Conservation (phyloP, 1,139 yeast species). For the Protomyces gravidus region DNA sequence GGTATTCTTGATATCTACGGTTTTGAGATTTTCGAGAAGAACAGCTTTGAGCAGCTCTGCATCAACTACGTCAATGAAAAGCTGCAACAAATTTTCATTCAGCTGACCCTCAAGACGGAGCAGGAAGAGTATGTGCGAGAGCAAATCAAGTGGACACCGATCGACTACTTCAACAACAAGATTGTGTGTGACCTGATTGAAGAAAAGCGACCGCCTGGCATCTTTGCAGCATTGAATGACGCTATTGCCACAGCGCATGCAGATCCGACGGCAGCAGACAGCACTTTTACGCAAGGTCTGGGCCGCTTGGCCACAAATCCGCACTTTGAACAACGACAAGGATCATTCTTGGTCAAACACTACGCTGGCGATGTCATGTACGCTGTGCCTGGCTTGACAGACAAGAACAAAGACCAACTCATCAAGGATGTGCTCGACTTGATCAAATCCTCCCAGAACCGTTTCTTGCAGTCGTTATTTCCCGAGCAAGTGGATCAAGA, state of each 20-base stretch:
- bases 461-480: slow-evolving; percentile 63
- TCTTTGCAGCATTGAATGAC: slow-evolving; percentile 94
- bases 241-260: slow-evolving; percentile 99
- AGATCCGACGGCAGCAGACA: slow-evolving; percentile 94
- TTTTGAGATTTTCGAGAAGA: slow-evolving; percentile 93
- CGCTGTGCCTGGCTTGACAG: slow-evolving; percentile 87
- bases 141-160: slow-evolving; percentile 96
- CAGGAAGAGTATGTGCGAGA: slow-evolving; percentile 96
- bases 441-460: slow-evolving; percentile 64
- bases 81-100: slow-evolving; percentile 92
- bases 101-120: slow-evolving; percentile 89
- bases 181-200: slow-evolving; percentile 97
- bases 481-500: slow-evolving; percentile 73
- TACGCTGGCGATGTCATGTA: slow-evolving; percentile 98
- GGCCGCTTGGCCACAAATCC: slow-evolving; percentile 77
- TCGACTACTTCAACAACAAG: slow-evolving; percentile 91
- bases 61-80: slow-evolving; percentile 96
- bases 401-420: slow-evolving; percentile 92
- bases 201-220: slow-evolving; percentile 90
- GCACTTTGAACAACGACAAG: slow-evolving; percentile 84
- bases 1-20: slow-evolving; percentile 98
- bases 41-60: slow-evolving; percentile 94
- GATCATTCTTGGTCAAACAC: slow-evolving; percentile 86
- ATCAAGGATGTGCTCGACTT: slow-evolving; percentile 81
- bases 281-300: slow-evolving; percentile 87